Evolutionary conservation across 129 eudicot species (phyloP), one percentile per base, ranked within the genome.

Genomic region (Artemisia tridentata): DNA sequence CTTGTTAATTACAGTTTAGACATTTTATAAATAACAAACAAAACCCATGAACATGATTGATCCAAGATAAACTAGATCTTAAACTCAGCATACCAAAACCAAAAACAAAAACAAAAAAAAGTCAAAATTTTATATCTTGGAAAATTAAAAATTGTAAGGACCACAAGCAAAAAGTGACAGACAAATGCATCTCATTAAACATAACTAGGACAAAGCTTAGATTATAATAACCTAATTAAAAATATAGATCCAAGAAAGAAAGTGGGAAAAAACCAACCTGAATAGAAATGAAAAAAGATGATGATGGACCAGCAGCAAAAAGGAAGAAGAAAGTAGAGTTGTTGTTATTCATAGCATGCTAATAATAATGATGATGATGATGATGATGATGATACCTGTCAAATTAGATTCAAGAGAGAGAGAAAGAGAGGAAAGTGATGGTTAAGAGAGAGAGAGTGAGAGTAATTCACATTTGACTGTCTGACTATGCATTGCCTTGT

Each of bases 101-200:
- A 38, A 38, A 38, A 7, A 34, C 0, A 5, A 0, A 27, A 27
- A 27, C 3, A 3, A 29, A 29, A 34, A 34, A 34, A 6, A 1
- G 41, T 34, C 41, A 34, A 34, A 34, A 3, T 10, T 52, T 31
- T 49, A 63, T 66, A 63, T 74, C 69, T 20, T 56, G 71, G 23
- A 72, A 77, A 66, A 49, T 56, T 21, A 10, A 46, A 45, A 74
- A 72, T 53, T 60, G 72, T 59, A 76, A 79, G 79, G 73, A 73
- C 78, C 79, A 79, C 56, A 52, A 11, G 65, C 23, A 43, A 51
- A 74, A 71, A 61, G 54, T 47, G 18, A 52, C 62, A 51, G 59
- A 78, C 66, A 61, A 45, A 50, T 73, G 72, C 85, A 87, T 87
- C 82, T 83, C 80, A 48, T 27, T 67, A 69, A 77, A 69, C 51